These are phyloP conservation scores for Blastobotrys attinorum DNA, from an alignment of 805 yeast genomes.

Conservation along the genomic window DNA sequence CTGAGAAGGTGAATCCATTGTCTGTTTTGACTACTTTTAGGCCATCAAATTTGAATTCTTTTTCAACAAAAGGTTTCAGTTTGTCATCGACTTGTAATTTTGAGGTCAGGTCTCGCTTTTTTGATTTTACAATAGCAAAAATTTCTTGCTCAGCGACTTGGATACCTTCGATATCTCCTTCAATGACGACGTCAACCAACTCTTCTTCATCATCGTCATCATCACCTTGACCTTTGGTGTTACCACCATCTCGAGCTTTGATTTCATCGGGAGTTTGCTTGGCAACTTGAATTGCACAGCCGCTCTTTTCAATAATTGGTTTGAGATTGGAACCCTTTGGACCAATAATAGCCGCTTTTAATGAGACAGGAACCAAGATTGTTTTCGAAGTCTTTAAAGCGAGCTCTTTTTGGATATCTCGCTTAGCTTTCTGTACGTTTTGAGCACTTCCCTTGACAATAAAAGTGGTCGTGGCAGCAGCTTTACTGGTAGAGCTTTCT, in stretches of 20 bases:
- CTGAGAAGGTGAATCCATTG: constrained; percentile 45
- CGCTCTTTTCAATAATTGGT: constrained; percentile 64
- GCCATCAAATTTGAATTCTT: constrained; percentile 2
- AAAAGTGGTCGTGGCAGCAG: constrained; percentile 72
- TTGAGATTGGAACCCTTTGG: constrained; percentile 75
- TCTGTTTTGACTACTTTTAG: not conserved
- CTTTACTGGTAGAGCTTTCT: constrained; percentile 74
- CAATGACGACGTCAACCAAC: constrained; percentile 53
- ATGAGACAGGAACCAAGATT: constrained; percentile 65
- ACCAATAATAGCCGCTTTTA: constrained; percentile 78
- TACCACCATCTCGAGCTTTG: too few species aligned
- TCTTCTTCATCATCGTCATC: constrained; percentile 54
- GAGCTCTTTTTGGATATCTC: constrained; percentile 65
- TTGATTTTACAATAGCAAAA: constrained; percentile 63
- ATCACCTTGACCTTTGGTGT: too few species aligned
- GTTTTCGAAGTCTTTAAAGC: constrained; percentile 61
- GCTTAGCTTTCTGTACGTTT: constrained; percentile 60
- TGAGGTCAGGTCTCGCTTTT: constrained; percentile 40
- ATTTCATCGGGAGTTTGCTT: constrained; percentile 7
- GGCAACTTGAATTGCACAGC: constrained; percentile 58
- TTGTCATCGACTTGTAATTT: constrained; percentile 21
- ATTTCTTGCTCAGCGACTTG: constrained; percentile 65
- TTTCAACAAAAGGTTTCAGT: constrained; percentile 25
- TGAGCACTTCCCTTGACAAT: constrained; percentile 68
- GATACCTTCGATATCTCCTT: constrained; percentile 82